These are phyloP conservation scores for Ustilago vetiveriae DNA, from an alignment of 1,284 basidiomycete genomes.

Conservation along the genomic window DNA sequence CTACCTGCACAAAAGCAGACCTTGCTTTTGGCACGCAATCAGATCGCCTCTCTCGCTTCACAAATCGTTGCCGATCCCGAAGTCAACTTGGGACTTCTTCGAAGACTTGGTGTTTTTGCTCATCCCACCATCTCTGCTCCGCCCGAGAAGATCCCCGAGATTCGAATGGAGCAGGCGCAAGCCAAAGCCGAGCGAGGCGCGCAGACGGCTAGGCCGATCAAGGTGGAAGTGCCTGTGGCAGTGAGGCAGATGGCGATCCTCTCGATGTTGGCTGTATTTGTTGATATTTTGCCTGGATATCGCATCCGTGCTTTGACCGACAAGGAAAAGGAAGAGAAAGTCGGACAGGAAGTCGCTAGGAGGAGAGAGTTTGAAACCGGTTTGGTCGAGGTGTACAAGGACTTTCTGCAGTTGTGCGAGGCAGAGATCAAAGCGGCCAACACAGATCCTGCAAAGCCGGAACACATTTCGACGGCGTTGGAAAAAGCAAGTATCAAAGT, in stretches of 20 bases:
- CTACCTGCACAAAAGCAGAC: slow-evolving; percentile 15
- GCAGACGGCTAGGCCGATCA: slow-evolving; percentile 15
- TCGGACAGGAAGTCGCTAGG: slow-evolving; percentile 88
- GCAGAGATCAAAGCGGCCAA: slow-evolving; percentile 76
- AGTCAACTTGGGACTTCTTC: slow-evolving; percentile 59
- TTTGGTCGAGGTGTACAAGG: slow-evolving; percentile 88
- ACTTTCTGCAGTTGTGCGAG: slow-evolving; percentile 86
- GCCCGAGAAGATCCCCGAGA: slow-evolving; percentile 39
- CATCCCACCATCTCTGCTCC: slow-evolving; percentile 26
- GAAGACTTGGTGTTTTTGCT: slow-evolving; percentile 54
- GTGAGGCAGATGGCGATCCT: slow-evolving; percentile 89
- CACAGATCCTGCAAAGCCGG: background rate
- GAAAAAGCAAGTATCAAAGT: slow-evolving; percentile 75
- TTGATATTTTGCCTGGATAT: slow-evolving; percentile 86
- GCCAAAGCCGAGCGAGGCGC: slow-evolving; percentile 67
- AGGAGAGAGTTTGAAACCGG: slow-evolving; percentile 96
- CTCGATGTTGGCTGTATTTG: slow-evolving; percentile 92
- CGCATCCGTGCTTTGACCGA: slow-evolving; percentile 87
- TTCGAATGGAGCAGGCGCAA: slow-evolving; percentile 55
- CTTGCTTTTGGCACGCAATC: slow-evolving; percentile 57
- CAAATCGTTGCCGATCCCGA: slow-evolving; percentile 63
- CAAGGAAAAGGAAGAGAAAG: slow-evolving; percentile 88
- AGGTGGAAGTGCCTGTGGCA: slow-evolving; percentile 75
- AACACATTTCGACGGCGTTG: background rate
- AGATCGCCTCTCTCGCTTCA: slow-evolving; percentile 63